Conservation (phyloP, 2,329 filamentous ascomycete species). For the Capronia americana region DNA sequence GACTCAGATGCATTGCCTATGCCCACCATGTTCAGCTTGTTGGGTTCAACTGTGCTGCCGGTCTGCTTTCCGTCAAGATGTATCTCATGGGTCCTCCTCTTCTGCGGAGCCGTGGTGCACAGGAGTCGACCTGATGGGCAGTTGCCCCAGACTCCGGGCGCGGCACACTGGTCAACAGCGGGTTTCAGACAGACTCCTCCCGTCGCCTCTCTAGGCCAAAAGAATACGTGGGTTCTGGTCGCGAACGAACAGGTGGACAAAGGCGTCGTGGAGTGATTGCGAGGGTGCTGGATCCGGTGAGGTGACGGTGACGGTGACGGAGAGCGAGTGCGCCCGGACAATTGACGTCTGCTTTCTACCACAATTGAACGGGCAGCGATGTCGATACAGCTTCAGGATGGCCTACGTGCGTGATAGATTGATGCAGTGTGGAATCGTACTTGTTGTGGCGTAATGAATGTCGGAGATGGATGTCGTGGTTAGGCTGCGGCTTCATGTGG, state of each 20-base stretch:
- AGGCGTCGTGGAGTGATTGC: not conserved
- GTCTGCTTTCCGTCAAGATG: constrained; percentile 15
- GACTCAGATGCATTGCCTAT: constrained; percentile 33
- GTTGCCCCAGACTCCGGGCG: constrained; percentile 1
- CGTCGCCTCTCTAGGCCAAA: not conserved
- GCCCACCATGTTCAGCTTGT: constrained; percentile 21
- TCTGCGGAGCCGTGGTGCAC: constrained; percentile 14
- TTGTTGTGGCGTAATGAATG: constrained; percentile 1
- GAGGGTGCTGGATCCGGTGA: not conserved
- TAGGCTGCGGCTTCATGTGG: constrained; percentile 15
- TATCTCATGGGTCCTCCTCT: constrained; percentile 20
- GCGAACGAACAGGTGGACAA: not conserved
- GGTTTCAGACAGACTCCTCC: not conserved
- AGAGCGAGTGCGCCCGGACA: constrained; percentile 8
- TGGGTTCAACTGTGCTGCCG: not conserved
- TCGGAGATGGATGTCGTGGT: constrained; percentile 10
- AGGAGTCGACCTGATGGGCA: not conserved
- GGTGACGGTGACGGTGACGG: constrained; percentile 6
- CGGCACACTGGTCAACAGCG: not conserved
- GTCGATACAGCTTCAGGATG: not conserved
- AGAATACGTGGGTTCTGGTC: not conserved
- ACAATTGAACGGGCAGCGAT: not conserved
- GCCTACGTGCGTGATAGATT: not conserved
- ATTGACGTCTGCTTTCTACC: constrained; percentile 10
- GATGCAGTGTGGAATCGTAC: not conserved